These are phyloP conservation scores for Thelonectria olida DNA, from an alignment of 2,329 filamentous ascomycete genomes.

Conservation along the genomic window DNA sequence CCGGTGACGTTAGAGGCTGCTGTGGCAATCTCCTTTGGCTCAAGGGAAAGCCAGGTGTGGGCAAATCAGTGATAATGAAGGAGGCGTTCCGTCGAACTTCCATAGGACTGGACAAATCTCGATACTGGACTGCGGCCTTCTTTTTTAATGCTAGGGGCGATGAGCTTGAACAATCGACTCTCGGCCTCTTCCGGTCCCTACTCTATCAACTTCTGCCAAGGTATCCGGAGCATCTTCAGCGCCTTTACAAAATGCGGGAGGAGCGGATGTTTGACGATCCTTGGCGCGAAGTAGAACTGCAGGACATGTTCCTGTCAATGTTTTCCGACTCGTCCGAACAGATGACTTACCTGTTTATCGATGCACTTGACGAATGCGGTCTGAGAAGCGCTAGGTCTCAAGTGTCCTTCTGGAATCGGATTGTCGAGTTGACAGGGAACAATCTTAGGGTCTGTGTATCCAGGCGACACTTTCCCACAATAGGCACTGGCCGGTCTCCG, in stretches of 20 bases:
- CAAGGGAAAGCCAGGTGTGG: constrained; percentile 19
- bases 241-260: background rate
- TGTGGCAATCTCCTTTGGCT: constrained; percentile 1
- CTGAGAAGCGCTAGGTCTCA: background rate
- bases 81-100: constrained; percentile 10
- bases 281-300: constrained; percentile 9
- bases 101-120: background rate
- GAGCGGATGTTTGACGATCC: background rate
- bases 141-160: constrained; percentile 17
- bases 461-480: constrained; percentile 12
- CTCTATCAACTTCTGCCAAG: constrained; percentile 9
- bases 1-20: rapidly evolving
- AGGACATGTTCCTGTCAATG: background rate
- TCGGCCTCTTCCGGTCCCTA: constrained; percentile 10
- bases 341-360: constrained; percentile 18
- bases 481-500: background rate
- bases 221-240: background rate
- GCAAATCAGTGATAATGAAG: constrained; percentile 23
- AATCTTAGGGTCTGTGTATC: constrained; percentile 18
- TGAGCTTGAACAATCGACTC: background rate
- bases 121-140: constrained; percentile 6
- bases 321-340: background rate
- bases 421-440: background rate
- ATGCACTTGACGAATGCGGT: constrained; percentile 22
- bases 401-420: constrained; percentile 8